Evolutionary conservation across 768 basidiomycete genomes (phyloP).

Genomic region (Artomyces pyxidatus): DNA sequence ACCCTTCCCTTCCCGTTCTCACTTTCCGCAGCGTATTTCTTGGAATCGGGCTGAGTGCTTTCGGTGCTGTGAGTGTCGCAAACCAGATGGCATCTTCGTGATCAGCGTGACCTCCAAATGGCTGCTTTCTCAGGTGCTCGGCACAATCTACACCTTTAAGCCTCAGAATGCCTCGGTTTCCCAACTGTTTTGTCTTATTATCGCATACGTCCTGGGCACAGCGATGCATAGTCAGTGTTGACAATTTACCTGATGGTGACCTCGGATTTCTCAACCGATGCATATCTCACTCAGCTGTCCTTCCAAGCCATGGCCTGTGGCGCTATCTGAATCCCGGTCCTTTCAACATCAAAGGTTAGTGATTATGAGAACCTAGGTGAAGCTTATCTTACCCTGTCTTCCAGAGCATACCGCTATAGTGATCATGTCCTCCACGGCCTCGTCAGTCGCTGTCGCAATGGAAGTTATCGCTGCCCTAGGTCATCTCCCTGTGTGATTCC

Average conservation of each 20-base stretch:
- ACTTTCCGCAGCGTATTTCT: constrained; percentile 43
- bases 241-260: constrained; percentile 17
- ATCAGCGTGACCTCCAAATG: not conserved
- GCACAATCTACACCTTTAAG: constrained; percentile 30
- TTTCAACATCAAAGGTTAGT: constrained; percentile 46
- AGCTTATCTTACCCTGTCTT: constrained; percentile 4
- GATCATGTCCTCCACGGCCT: constrained; percentile 53
- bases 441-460: constrained; percentile 48
- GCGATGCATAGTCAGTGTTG: constrained; percentile 38
- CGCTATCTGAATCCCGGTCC: constrained; percentile 55
- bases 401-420: constrained; percentile 54
- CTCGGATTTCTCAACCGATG: constrained; percentile 21
- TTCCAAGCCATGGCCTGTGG: constrained; percentile 40
- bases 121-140: constrained; percentile 24
- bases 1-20: constrained; percentile 38
- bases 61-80: constrained; percentile 20
- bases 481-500: constrained; percentile 14
- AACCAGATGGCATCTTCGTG: no score
- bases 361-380: not conserved
- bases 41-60: constrained; percentile 40
- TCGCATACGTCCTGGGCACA: constrained; percentile 45
- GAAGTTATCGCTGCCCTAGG: constrained; percentile 52
- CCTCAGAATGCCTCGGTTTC: constrained; percentile 44
- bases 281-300: constrained; percentile 25
- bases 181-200: constrained; percentile 47